Percentiles rank a stretch among this genome's conserved stretches.
These are phyloP conservation scores for Penicillium coprophilum DNA, from an alignment of 495 filamentous ascomycete genomes.

Conservation along the genomic window DNA sequence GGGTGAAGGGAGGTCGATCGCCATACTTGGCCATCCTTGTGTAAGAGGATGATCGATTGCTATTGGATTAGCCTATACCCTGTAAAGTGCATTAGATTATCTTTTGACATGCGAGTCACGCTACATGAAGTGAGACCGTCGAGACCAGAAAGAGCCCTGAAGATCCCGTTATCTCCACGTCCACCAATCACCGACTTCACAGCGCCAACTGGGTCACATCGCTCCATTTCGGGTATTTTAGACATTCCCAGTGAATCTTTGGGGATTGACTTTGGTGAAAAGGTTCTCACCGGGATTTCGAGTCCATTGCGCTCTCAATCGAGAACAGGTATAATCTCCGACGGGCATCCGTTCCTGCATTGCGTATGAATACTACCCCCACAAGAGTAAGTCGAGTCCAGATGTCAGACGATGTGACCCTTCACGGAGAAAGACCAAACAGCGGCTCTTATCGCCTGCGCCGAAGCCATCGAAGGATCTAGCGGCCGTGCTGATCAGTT, in stretches of 20 bases:
- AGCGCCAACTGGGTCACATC: conserved; percentile 21
- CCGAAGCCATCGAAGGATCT: conserved; percentile 2
- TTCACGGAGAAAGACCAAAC: conserved; percentile 8
- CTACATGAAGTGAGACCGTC: background rate
- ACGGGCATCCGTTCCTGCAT: conserved; percentile 12
- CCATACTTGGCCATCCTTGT: conserved; percentile 12
- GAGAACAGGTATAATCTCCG: conserved; percentile 1
- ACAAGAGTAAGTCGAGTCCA: too few relatives aligned
- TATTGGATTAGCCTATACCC: conserved; percentile 2
- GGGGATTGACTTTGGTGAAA: background rate
- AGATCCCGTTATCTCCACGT: conserved; percentile 29
- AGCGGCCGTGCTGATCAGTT: conserved; percentile 1
- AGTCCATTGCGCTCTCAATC: background rate
- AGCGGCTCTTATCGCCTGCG: background rate
- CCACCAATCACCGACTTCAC: conserved; percentile 20
- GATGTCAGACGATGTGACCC: conserved; percentile 15
- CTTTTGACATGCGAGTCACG: background rate
- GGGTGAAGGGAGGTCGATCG: conserved; percentile 22
- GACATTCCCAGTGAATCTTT: conserved; percentile 12
- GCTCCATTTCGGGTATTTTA: conserved; percentile 3
- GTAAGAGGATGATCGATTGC: background rate
- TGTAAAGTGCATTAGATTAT: background rate
- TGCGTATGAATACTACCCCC: background rate
- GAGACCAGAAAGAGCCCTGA: conserved; percentile 16
- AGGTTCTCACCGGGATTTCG: background rate